Evolutionary conservation across 495 filamentous ascomycete species (phyloP), one percentile per base, ranked within the genome.

Genomic region (Hyaloscypha hepaticicola): DNA sequence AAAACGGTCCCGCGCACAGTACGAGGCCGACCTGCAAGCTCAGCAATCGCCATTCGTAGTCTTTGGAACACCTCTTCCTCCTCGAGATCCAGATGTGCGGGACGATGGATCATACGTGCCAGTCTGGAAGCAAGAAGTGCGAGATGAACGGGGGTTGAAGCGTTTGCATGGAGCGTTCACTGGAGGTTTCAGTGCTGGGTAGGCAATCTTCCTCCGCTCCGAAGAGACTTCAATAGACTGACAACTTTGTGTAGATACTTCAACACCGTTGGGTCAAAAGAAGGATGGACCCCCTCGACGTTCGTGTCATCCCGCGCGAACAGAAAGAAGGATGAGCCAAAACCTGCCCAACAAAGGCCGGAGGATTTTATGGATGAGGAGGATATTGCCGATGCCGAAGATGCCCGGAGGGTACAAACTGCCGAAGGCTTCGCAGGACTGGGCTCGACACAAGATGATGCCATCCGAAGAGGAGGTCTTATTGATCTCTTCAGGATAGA

Each of bases 321-420:
- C 66, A 88, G 90, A 55, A 84, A 85, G 60, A 89, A 91, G 68
- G 87, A 94, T 78, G 82, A 75, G 26, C 62, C 78, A 16, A 79
- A 82, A 7, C 21, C 75, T 0, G 24, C 68, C 12, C 78, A 87
- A 69, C 87, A 90, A 73, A 86, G 87, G 31, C 82, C 87, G 9
- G 94, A 98, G 70, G 95, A 99, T 72, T 98, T 92, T 66, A 99
- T 99, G 95, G 95, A 99, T 67, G 96, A 96, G 66, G 96, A 99
- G 76, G 95, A 99, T 76, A 77, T 96, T 12, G 89, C 90, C 12
- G 94, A 97, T 68, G 88, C 88, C 2, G 93, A 88, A 58, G 93
- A 97, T 75, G 81, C 87, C 3, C 82, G 83, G 67, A 82, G 80
- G 53, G 73, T 98, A 31, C 85, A 93, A 69, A 96, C 89, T 0